Percentiles rank a stretch among this genome's conserved stretches.
These are phyloP conservation scores for Kurtzmaniella quercitrusa DNA, from an alignment of 1,139 yeast species.

Conservation along the genomic window DNA sequence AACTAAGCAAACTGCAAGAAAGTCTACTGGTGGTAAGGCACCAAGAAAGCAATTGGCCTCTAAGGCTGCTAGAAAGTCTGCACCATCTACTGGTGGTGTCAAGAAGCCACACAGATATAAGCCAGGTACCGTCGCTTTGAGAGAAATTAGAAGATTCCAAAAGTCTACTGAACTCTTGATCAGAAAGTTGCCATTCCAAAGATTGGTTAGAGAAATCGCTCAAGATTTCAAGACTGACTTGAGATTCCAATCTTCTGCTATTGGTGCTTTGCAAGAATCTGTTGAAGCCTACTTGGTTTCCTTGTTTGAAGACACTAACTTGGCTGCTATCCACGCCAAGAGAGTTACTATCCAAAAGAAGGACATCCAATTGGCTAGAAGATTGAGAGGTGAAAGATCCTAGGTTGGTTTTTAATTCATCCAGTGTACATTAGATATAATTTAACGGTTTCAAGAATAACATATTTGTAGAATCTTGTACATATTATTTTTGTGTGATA, in stretches of 20 bases:
- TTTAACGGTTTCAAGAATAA: neutral
- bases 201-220: constrained; percentile 97
- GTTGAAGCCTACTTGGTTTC: constrained; percentile 95
- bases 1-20: constrained; percentile 98
- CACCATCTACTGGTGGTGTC: constrained; percentile 97
- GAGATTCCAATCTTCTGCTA: constrained; percentile 98
- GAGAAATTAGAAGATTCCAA: constrained; percentile 99
- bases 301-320: constrained; percentile 92
- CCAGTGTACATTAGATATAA: constrained; percentile 8
- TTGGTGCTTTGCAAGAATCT: constrained; percentile 98
- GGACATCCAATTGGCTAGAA: constrained; percentile 98
- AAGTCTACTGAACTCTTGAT: constrained; percentile 94
- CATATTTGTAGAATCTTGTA: too few species aligned
- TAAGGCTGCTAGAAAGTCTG: constrained; percentile 98
- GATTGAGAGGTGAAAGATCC: constrained; percentile 97
- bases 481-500: too few species aligned
- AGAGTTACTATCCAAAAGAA: constrained; percentile 99
- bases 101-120: constrained; percentile 99
- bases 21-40: constrained; percentile 99
- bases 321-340: constrained; percentile 99
- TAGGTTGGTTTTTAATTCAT: constrained; percentile 21
- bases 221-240: constrained; percentile 97
- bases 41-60: constrained; percentile 99
- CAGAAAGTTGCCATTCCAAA: constrained; percentile 98
- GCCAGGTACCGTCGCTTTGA: constrained; percentile 99